These are phyloP conservation scores for Amesomyces nigricolor DNA, from an alignment of 2,329 filamentous ascomycete genomes.

Conservation along the genomic window DNA sequence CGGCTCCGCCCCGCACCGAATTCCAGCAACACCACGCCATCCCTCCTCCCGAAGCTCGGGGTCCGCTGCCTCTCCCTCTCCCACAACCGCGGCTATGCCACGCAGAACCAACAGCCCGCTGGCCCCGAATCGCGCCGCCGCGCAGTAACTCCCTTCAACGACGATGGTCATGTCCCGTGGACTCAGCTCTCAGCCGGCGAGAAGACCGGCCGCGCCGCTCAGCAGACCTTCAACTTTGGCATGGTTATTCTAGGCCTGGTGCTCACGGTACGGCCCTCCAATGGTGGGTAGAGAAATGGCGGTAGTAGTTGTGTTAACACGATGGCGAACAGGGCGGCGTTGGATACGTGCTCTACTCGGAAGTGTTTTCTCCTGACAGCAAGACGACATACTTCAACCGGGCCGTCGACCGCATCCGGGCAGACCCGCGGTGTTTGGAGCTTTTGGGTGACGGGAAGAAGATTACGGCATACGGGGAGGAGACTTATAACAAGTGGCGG, in stretches of 20 bases:
- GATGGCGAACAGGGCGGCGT: constrained; percentile 58
- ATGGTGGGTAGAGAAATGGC: neutral
- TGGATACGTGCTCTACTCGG: constrained; percentile 69
- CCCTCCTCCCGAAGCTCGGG: no score
- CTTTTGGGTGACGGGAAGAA: constrained; percentile 69
- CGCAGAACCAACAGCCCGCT: constrained; percentile 35
- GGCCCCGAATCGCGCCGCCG: constrained; percentile 50
- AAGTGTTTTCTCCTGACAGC: constrained; percentile 79
- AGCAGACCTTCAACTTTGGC: constrained; percentile 84
- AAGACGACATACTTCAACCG: constrained; percentile 86
- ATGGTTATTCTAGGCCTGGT: constrained; percentile 69
- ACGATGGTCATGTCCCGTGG: constrained; percentile 80
- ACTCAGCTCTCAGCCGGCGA: constrained; percentile 66
- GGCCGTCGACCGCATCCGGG: constrained; percentile 71
- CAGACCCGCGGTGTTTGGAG: constrained; percentile 63
- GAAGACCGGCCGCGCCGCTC: constrained; percentile 77
- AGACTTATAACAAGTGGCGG: constrained; percentile 76
- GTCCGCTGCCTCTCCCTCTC: constrained; percentile 28
- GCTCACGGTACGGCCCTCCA: constrained; percentile 57
- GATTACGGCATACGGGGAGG: constrained; percentile 76
- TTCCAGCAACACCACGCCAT: constrained; percentile 12
- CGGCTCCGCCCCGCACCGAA: constrained; percentile 10
- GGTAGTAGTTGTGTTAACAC: neutral
- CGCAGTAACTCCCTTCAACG: constrained; percentile 76
- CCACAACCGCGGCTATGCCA: constrained; percentile 50